phyloP scores from a whole-genome alignment of 768 basidiomycete species.

The Lepiota brunneoincarnata region DNA sequence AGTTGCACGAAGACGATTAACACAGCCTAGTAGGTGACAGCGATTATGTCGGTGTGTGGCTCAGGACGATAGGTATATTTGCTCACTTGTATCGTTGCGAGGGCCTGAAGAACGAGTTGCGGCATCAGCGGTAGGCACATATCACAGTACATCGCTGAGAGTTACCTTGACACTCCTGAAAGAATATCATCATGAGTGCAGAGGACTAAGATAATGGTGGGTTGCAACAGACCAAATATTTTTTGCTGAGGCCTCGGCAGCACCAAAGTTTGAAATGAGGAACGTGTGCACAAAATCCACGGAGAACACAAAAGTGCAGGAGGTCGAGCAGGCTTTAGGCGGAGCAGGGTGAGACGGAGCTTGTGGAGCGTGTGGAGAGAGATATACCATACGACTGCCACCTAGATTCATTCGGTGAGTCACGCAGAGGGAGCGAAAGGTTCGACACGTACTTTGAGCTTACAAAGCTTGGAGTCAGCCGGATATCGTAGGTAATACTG shows the following conservation, averaged over 20 bases:
- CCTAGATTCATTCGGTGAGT: background rate
- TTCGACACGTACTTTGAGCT: background rate
- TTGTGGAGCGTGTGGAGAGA: background rate
- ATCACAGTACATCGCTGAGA: too few relatives aligned
- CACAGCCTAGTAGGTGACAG: background rate
- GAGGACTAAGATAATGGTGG: background rate
- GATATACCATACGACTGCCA: background rate
- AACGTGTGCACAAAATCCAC: conserved; percentile 4
- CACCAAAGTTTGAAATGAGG: conserved; percentile 6
- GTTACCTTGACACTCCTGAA: conserved; percentile 10
- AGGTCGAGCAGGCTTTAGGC: background rate
- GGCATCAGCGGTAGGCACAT: background rate
- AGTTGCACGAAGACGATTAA: conserved; percentile 6
- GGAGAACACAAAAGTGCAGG: conserved; percentile 6
- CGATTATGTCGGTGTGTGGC: background rate
- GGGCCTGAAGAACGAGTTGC: background rate
- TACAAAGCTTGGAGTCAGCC: background rate
- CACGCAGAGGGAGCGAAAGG: background rate
- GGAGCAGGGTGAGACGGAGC: background rate
- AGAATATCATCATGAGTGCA: background rate
- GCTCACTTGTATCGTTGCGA: conserved; percentile 5
- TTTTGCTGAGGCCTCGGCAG: background rate
- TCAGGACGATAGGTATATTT: background rate
- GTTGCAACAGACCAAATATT: conserved; percentile 2
- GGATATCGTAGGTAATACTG: conserved; percentile 1